Evolutionary conservation across 1,284 basidiomycete genomes (phyloP), one percentile per base, ranked within the genome.

Genomic region (Ceratorhiza oryzae-sativae): DNA sequence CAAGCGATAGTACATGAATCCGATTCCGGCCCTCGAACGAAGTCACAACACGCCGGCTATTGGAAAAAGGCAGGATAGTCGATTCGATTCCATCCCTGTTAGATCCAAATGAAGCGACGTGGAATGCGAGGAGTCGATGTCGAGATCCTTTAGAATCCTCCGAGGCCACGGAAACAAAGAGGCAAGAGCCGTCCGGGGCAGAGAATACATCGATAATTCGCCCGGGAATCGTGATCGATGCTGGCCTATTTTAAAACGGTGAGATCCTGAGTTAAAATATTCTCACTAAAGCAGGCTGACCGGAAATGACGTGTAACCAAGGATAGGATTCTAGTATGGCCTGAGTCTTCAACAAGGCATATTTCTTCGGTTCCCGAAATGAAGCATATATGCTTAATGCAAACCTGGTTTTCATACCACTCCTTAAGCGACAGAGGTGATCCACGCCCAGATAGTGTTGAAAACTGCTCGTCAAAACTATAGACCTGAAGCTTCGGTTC

Each of bases 51-150:
- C 68, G 79, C 75, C 1, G 81, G 72, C 3, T 75, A 75, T 5
- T 77, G 74, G 20, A 75, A 75, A 3, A 75, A 74, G 61, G 80
- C 77, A 45, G 45, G 25, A 25, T 46, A 23, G 9, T 78, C 75
- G 1, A 77, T 73, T 75, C 53, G 20, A 84, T 81, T 9, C 86
- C 86, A 10, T 79, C 76, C 0, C 80, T 27, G 32, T 73, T 81
- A 0, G 84, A 84, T 1, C 87, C 87, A 75, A 88, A 87, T 0
- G 84, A 86, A 1, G 79, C 79, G 85, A 86, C 87, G 72, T 88
- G 87, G 75, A 84, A 86, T 5, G 84, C 83, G 4, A 77, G 77
- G 12, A 85, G 72, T 41, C 48, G 56, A 1, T 60, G 42, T 4
- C 34, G 45, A 32, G 49, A 39, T 20, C 13, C 15, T 5, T 41